Conservation (phyloP, 2,329 filamentous ascomycete species). For the Trichoderma sp. region DNA sequence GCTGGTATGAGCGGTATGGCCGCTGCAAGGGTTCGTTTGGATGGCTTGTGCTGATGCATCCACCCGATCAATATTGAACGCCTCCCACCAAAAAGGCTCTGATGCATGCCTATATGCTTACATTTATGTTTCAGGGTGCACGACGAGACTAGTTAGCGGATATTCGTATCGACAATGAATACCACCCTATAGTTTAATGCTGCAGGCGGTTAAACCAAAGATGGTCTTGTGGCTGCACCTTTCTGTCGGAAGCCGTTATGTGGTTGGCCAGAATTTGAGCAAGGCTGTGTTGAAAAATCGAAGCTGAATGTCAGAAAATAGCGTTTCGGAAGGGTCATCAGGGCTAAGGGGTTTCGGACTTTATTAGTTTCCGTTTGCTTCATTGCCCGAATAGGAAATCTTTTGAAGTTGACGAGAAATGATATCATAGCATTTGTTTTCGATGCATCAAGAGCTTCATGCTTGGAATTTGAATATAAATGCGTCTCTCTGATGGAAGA, state of each 20-base stretch:
- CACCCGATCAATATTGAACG: not conserved
- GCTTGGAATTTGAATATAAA: not conserved
- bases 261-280: not conserved
- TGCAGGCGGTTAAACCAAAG: not conserved
- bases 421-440: not conserved
- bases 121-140: not conserved
- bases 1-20: not conserved
- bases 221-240: not conserved
- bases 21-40: not conserved
- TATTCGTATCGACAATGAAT: not conserved
- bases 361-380: not conserved
- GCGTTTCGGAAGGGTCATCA: not conserved
- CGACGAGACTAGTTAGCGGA: not conserved
- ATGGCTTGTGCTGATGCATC: not conserved
- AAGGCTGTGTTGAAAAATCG: not conserved
- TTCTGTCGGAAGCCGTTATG: not conserved
- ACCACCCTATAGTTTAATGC: not conserved
- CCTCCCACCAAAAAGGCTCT: not conserved
- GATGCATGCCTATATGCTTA: not conserved
- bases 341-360: not conserved
- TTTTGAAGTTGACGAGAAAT: not conserved
- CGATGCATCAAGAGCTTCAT: not conserved
- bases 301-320: slow-evolving; percentile 2
- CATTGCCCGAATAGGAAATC: not conserved
- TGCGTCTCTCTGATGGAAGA: not conserved